Base-by-base conservation (phyloP, 164 flowering plant genomes). In the Platanus orientalis region DNA sequence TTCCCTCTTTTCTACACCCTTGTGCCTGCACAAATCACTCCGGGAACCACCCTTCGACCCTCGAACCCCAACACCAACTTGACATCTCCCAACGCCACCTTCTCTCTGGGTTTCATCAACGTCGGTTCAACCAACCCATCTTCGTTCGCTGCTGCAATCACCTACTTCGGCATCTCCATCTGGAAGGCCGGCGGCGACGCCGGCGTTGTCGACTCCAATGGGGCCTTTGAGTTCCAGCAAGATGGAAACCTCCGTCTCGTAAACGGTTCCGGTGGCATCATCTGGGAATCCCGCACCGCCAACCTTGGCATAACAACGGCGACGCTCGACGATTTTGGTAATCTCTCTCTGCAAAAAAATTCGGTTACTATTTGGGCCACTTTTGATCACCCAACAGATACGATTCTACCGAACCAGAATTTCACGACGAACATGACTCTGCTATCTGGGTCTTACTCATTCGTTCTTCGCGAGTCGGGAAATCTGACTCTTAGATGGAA, bases 301-400 rank as follows among this genome's bases (percentile, higher is more conserved):
- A 57, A 66, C 29, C 56, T 34, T 23, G 75, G 75, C 20, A 57
- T 79, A 30, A 45, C 80, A 30, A 3, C 53, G 0, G 83, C 83
- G 0, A n/a, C 64, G 13, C 58, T 79, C 17, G 66, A 76, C 17
- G 73, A 74, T 19, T 54, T 66, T 13, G 83, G 83, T 20, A 60
- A 72, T 44, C 28, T 76, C 23, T 21, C 45, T 3, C 64, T 71
- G 11, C 45, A 16, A 23, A 68, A 67, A 39, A 60, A 64, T 14
- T 55, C 57, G 16, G 28, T 36, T 17, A 25, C 61, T 3, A 36
- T 73, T 39, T 79, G 83, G 83, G 68, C 75, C 45, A 66, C 73
- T 42, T 79, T 79, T 62, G 49, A 67, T 6, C 58, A 79, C 45
- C 83, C 83, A 0, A 76, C 78, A 2, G 83, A 79, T 52, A 76